Evolutionary conservation across 768 basidiomycete species (phyloP).

Genomic region (Xanthoconium stramineum): DNA sequence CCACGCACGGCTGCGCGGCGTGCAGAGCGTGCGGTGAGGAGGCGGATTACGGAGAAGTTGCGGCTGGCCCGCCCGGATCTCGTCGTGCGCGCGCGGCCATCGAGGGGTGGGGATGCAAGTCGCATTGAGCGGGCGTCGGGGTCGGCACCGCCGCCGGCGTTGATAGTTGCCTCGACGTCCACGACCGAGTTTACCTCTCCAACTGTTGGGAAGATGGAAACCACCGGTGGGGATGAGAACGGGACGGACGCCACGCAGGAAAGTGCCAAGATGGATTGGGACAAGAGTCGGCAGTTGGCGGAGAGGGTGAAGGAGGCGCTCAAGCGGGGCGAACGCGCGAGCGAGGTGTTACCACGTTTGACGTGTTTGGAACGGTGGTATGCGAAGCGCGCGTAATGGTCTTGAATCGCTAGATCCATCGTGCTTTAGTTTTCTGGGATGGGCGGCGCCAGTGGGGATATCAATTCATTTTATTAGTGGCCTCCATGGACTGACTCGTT

Average conservation of each 20-base stretch:
- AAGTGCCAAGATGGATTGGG: constrained; percentile 24
- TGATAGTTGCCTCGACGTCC: neutral
- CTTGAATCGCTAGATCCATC: neutral
- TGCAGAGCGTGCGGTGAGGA: constrained; percentile 18
- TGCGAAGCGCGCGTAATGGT: neutral
- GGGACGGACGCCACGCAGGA: neutral
- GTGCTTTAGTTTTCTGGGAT: no score
- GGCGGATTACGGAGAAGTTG: constrained; percentile 37
- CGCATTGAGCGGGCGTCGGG: neutral
- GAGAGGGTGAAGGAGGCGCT: constrained; percentile 22
- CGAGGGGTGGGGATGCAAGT: constrained; percentile 17
- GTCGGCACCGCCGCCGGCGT: neutral
- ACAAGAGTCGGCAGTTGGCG: constrained; percentile 24
- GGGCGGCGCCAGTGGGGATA: no score
- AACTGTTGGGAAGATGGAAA: no score
- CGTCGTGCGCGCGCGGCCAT: constrained; percentile 29
- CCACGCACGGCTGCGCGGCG: constrained; percentile 21
- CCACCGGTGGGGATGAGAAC: no score
- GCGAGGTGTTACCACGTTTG: constrained; percentile 28
- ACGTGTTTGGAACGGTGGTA: constrained; percentile 21
- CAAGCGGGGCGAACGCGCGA: constrained; percentile 14
- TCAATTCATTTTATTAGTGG: no score
- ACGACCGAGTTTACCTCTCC: neutral
- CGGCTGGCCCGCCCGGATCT: constrained; percentile 44
- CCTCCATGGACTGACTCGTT: neutral